Conservation (phyloP, 2,329 filamentous ascomycete species). For the Zasmidium citrigriseum region DNA sequence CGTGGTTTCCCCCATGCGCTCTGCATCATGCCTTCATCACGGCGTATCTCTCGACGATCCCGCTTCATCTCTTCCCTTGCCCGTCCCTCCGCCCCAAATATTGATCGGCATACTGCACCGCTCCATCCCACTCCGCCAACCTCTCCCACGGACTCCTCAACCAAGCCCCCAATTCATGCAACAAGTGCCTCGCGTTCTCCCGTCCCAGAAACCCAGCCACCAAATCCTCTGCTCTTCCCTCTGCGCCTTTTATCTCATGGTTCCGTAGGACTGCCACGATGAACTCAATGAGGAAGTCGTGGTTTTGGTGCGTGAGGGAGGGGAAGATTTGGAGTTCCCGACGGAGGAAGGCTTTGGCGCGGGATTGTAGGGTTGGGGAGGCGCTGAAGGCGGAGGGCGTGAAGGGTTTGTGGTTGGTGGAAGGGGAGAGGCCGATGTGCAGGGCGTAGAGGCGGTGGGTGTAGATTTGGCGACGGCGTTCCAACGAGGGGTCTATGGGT, state of each 20-base stretch:
- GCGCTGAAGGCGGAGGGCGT: conserved; percentile 65
- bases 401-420: conserved; percentile 75
- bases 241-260: conserved; percentile 76
- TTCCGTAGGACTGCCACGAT: conserved; percentile 80
- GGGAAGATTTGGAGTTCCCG: conserved; percentile 82
- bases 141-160: conserved; percentile 75
- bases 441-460: conserved; percentile 70
- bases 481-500: conserved; percentile 44
- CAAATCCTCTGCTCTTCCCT: conserved; percentile 77
- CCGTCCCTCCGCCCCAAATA: too few relatives aligned
- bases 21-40: too few relatives aligned
- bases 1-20: too few relatives aligned
- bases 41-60: too few relatives aligned
- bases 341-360: conserved; percentile 78
- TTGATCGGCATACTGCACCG: conserved; percentile 66
- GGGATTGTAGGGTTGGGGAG: conserved; percentile 69
- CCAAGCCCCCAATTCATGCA: conserved; percentile 84
- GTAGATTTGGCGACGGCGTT: conserved; percentile 72
- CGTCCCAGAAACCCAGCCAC: conserved; percentile 76
- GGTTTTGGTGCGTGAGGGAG: conserved; percentile 57
- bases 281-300: conserved; percentile 82
- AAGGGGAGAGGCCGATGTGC: conserved; percentile 77
- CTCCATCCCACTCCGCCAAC: conserved; percentile 75
- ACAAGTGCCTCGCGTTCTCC: conserved; percentile 70
- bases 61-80: too few relatives aligned